These are phyloP conservation scores for Cladobotryum protrusum DNA, from an alignment of 2,329 filamentous ascomycete genomes.

Conservation along the genomic window DNA sequence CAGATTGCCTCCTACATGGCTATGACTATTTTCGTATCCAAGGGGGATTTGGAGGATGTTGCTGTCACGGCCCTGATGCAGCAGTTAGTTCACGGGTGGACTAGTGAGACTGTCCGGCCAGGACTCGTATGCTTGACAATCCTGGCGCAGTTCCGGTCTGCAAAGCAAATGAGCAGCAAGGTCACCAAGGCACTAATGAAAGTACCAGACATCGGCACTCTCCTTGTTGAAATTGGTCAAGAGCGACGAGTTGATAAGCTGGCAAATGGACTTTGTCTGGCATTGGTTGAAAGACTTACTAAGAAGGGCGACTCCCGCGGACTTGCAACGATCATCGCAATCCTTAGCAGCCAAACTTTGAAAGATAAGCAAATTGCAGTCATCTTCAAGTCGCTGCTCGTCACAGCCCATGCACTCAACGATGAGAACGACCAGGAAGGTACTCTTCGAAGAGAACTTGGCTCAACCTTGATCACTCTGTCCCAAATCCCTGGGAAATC, in stretches of 20 bases:
- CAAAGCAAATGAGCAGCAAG: conserved; percentile 60
- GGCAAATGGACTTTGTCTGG: conserved; percentile 64
- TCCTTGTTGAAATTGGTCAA: conserved; percentile 55
- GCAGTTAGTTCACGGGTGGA: conserved; percentile 73
- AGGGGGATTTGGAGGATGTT: conserved; percentile 70
- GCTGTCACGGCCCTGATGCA: conserved; percentile 87
- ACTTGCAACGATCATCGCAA: conserved; percentile 53
- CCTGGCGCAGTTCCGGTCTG: conserved; percentile 71
- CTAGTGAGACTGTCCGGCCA: conserved; percentile 61
- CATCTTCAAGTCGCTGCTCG: conserved; percentile 58
- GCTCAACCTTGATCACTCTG: conserved; percentile 59
- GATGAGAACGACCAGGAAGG: conserved; percentile 49
- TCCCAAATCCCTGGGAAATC: conserved; percentile 53
- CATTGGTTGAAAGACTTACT: conserved; percentile 54
- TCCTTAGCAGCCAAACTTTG: conserved; percentile 55
- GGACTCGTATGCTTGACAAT: conserved; percentile 76
- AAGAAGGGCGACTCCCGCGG: conserved; percentile 54
- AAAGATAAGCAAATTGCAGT: conserved; percentile 58
- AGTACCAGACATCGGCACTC: conserved; percentile 51
- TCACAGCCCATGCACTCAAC: conserved; percentile 52
- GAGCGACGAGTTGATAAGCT: conserved; percentile 65
- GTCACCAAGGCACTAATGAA: conserved; percentile 65
- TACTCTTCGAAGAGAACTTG: conserved; percentile 56
- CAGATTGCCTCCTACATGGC: conserved; percentile 91
- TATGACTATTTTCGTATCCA: conserved; percentile 75